Conservation (phyloP, 2,329 filamentous ascomycete species). For the Lachnellula suecica region DNA sequence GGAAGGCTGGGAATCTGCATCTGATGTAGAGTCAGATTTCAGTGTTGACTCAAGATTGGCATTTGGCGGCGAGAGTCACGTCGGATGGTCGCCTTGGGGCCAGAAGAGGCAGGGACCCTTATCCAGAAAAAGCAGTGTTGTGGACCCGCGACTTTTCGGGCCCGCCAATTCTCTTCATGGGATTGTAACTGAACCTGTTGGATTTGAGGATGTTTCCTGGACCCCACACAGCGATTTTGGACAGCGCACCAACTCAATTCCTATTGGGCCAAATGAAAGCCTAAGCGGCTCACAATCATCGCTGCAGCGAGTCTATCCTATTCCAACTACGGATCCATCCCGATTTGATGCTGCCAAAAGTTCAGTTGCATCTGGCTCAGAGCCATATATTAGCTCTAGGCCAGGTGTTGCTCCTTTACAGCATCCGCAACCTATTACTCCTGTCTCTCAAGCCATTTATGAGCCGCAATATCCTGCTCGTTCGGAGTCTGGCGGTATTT, state of each 20-base stretch:
- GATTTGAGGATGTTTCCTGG: conserved; percentile 46
- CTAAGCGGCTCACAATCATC: conserved; percentile 37
- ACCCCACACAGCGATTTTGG: conserved; percentile 30
- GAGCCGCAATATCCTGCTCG: conserved; percentile 42
- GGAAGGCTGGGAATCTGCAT: conserved; percentile 59
- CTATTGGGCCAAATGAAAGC: conserved; percentile 32
- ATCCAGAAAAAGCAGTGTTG: conserved; percentile 47
- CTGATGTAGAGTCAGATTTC: conserved; percentile 49
- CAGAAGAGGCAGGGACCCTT: conserved; percentile 30
- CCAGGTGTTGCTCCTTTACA: conserved; percentile 70
- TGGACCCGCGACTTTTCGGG: conserved; percentile 59
- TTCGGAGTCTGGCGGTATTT: conserved; percentile 22
- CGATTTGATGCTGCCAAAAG: conserved; percentile 57
- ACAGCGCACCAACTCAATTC: conserved; percentile 7
- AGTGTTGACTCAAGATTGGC: conserved; percentile 59
- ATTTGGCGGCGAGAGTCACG: conserved; percentile 48
- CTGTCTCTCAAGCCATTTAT: conserved; percentile 69
- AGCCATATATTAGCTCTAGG: conserved; percentile 42
- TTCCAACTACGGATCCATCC: conserved; percentile 64
- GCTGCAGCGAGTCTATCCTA: conserved; percentile 65
- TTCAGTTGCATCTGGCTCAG: conserved; percentile 45
- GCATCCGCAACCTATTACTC: conserved; percentile 77
- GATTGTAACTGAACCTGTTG: conserved; percentile 54
- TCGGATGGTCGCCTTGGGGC: conserved; percentile 35
- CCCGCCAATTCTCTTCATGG: conserved; percentile 61